Base-by-base conservation (phyloP, 768 basidiomycete genomes). In the Candolleomyces eurysporus region DNA sequence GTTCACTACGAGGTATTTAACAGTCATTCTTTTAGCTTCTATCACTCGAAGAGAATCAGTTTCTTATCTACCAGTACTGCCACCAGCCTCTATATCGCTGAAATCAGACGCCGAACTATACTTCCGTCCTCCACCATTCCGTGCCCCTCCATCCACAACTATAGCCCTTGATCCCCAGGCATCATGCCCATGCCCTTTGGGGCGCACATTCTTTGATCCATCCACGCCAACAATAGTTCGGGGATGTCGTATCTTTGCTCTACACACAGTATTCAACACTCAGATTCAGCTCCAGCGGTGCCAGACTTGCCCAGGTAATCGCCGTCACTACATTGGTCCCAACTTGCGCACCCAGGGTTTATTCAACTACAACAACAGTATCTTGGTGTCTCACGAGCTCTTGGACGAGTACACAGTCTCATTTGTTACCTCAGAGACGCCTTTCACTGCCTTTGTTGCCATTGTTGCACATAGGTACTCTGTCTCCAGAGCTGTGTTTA, bases 401-500 rank as follows among this genome's bases (percentile, higher is more conserved):
- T 62, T 78, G 3, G 69, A 78, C 32, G 71, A 72, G 43, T 78
- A 75, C 51, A 76, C 73, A 2, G 66, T 61, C 22, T 61, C 63
- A 0, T 77, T 62, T 51, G 73, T 71, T 11, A 57, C 71, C 9
- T 78, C 76, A 2, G 74, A 78, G 61, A 77, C 71, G 0, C 76
- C 74, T 2, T 77, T 78, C 59, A 61, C 55, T 57, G 5, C 56
- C 62, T 9, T 9, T 43, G 42, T 43, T 43, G 42, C 42, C 8
- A 9, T 43, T 8, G 42, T 43, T 9, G 8, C 42, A 10, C 64
- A 67, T 2, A 48, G 68, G 16, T 75, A 74, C 58, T 10, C 42
- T 26, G 26, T 11, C 13, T 65, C 67, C 0, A 36, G 50, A 0
- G 16, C 39, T 2, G 57, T 57, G 1, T 77, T 76, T 64, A 63